These are phyloP conservation scores for Ganoderma sp. DNA, from an alignment of 1,284 basidiomycete species.

Conservation along the genomic window DNA sequence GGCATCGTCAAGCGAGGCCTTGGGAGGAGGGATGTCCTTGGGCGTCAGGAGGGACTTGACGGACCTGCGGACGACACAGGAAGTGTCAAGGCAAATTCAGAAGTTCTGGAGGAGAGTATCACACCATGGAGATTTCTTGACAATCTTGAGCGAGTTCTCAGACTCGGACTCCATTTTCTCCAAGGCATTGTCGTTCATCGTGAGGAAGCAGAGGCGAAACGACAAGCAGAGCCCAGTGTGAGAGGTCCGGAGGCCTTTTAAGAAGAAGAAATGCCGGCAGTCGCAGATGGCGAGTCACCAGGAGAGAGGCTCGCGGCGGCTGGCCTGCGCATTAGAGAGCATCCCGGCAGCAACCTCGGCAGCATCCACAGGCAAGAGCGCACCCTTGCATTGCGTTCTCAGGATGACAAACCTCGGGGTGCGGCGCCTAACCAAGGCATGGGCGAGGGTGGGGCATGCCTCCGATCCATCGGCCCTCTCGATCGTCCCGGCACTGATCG, in stretches of 20 bases:
- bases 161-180: conserved; percentile 14
- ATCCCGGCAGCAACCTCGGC: not conserved
- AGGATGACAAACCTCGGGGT: conserved; percentile 17
- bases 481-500: not conserved
- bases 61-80: conserved; percentile 15
- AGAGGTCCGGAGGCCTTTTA: not conserved
- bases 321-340: not conserved
- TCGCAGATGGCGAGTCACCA: conserved; percentile 4
- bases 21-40: conserved; percentile 51
- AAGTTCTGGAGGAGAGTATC: not conserved
- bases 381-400: not conserved
- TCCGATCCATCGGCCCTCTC: not conserved
- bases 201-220: conserved; percentile 10
- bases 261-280: not conserved
- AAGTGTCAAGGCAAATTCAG: not conserved
- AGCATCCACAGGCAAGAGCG: too few relatives aligned
- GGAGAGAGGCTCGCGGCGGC: not conserved
- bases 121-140: conserved; percentile 24
- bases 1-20: conserved; percentile 60
- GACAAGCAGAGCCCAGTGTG: not conserved
- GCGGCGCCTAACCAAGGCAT: not conserved
- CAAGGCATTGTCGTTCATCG: conserved; percentile 25
- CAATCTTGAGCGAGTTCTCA: conserved; percentile 18
- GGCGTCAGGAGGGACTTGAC: conserved; percentile 35
- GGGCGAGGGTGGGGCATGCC: not conserved